A percentile compares a stretch with the other conserved stretches of the same genome.
phyloP scores from a whole-genome alignment of 1,139 yeast genomes.

The Sugiyamaella xylanicola region DNA sequence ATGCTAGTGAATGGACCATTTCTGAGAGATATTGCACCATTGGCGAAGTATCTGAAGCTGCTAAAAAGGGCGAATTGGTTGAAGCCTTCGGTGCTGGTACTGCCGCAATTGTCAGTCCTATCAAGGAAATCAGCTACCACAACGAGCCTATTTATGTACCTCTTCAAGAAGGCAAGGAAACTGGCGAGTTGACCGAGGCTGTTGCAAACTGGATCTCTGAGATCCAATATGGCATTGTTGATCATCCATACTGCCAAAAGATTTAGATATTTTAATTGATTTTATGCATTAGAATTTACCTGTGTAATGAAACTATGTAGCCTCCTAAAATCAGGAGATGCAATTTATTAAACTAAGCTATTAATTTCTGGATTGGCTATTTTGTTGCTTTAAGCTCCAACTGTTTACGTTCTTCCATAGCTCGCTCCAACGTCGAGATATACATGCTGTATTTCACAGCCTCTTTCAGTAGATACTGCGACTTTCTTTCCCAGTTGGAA shows the following conservation, averaged over 20 bases:
- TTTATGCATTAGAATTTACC: not conserved
- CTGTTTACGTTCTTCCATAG: conserved; percentile 29
- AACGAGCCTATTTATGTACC: conserved; percentile 76
- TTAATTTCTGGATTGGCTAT: not conserved
- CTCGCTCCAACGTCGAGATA: conserved; percentile 34
- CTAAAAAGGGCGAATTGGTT: conserved; percentile 76
- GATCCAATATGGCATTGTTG: conserved; percentile 84
- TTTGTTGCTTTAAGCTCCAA: not conserved
- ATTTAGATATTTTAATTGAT: conserved; percentile 40
- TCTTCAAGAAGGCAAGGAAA: conserved; percentile 70
- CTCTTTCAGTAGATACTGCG: conserved; percentile 39
- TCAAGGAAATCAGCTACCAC: conserved; percentile 79
- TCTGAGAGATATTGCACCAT: conserved; percentile 83
- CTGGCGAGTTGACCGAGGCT: conserved; percentile 75
- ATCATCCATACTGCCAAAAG: conserved; percentile 50
- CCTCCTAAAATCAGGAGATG: too few species aligned
- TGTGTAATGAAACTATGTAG: too few species aligned
- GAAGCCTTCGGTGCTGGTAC: conserved; percentile 99
- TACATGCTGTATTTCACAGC: conserved; percentile 40
- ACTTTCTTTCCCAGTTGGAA: conserved; percentile 41
- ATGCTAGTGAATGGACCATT: conserved; percentile 73
- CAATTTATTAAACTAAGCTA: too few species aligned
- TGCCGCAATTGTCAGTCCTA: conserved; percentile 95
- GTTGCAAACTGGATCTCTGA: conserved; percentile 83
- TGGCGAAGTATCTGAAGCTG: conserved; percentile 73